Evolutionary conservation across 805 yeast genomes (phyloP).

Genomic region (Maudiozyma pseudohumilis): DNA sequence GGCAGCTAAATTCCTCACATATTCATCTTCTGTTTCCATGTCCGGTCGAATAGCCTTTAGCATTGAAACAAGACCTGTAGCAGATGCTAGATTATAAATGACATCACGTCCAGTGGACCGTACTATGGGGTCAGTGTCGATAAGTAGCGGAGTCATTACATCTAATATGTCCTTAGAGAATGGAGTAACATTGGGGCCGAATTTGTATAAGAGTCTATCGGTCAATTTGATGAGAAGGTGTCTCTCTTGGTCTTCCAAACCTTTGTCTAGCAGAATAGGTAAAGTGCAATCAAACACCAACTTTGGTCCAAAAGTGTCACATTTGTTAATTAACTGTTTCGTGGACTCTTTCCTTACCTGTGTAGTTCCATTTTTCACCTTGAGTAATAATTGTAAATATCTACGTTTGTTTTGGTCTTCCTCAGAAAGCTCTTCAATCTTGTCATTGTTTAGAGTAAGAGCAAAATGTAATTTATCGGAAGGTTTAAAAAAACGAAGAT

Average conservation of each 20-base stretch:
- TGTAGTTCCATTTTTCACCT: conserved; percentile 72
- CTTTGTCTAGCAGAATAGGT: conserved; percentile 64
- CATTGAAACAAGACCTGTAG: conserved; percentile 75
- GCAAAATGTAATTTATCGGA: conserved; percentile 68
- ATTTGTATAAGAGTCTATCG: conserved; percentile 54
- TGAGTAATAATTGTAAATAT: conserved; percentile 53
- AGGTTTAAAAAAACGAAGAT: conserved; percentile 57
- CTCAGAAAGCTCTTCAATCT: conserved; percentile 30
- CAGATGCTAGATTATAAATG: conserved; percentile 60
- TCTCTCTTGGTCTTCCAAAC: conserved; percentile 71
- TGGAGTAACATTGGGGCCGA: conserved; percentile 61
- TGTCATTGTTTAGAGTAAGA: conserved; percentile 35
- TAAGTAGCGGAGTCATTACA: conserved; percentile 68
- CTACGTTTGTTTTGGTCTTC: conserved; percentile 51
- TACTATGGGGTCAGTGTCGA: conserved; percentile 69
- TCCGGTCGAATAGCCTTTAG: conserved; percentile 74
- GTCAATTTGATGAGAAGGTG: conserved; percentile 70
- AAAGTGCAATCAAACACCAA: conserved; percentile 59
- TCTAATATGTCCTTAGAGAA: conserved; percentile 60
- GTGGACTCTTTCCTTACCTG: conserved; percentile 57
- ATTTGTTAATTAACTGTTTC: conserved; percentile 53
- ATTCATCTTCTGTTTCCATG: conserved; percentile 74
- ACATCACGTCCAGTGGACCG: conserved; percentile 74
- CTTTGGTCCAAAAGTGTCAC: conserved; percentile 59
- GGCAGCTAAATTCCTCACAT: conserved; percentile 64